phyloP scores from a whole-genome alignment of 257 asterid species.

The Salvia rosmarinus region DNA sequence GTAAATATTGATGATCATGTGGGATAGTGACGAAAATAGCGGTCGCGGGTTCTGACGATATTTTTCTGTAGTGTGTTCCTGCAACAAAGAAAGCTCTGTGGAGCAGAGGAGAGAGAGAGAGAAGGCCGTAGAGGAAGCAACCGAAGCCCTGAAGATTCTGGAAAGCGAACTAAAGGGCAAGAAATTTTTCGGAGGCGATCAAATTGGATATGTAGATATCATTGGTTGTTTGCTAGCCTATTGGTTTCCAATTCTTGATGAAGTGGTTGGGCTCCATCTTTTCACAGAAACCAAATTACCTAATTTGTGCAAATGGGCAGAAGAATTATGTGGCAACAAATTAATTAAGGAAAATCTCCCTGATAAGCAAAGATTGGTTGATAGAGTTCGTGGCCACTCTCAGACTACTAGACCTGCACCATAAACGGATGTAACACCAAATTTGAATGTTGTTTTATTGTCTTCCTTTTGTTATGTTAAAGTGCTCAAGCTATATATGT shows the following conservation, averaged over 20 bases:
- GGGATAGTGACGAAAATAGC: too few relatives aligned
- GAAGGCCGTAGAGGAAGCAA: conserved; percentile 52
- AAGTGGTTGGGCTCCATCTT: conserved; percentile 38
- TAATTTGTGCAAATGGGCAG: conserved; percentile 42
- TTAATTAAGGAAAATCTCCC: conserved; percentile 48
- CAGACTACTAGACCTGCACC: not conserved
- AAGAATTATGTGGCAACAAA: conserved; percentile 30
- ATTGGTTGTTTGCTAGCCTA: conserved; percentile 40
- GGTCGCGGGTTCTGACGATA: too few relatives aligned
- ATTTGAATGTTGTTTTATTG: too few relatives aligned
- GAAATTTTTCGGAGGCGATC: conserved; percentile 61
- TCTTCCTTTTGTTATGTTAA: too few relatives aligned
- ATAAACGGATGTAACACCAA: not conserved
- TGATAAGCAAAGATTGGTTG: conserved; percentile 35
- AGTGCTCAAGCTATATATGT: too few relatives aligned
- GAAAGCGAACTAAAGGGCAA: conserved; percentile 48
- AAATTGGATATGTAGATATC: conserved; percentile 49
- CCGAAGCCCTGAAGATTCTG: conserved; percentile 35
- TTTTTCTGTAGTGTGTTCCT: conserved; percentile 31
- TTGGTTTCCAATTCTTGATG: conserved; percentile 37
- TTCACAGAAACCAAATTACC: conserved; percentile 51
- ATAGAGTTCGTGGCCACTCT: not conserved
- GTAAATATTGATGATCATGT: too few relatives aligned
- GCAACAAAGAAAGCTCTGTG: conserved; percentile 40
- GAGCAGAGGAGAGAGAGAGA: conserved; percentile 48